These are phyloP conservation scores for Neopestalotiopsis sp. DNA, from an alignment of 2,329 filamentous ascomycete genomes.

Conservation along the genomic window DNA sequence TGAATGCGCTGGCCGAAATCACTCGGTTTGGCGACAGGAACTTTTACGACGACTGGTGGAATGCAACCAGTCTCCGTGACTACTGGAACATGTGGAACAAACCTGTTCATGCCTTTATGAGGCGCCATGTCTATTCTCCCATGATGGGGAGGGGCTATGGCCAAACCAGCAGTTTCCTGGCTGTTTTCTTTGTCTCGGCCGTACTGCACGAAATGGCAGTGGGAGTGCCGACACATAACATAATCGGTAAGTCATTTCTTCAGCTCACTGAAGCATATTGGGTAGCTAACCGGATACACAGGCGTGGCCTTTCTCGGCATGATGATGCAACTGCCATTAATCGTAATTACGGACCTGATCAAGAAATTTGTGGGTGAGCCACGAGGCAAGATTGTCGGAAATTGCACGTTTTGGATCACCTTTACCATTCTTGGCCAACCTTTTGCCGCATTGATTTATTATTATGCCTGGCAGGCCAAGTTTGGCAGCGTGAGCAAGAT, in stretches of 20 bases:
- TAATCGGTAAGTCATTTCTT: constrained; percentile 67
- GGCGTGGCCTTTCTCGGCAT: constrained; percentile 94
- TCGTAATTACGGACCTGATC: constrained; percentile 77
- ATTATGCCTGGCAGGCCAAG: constrained; percentile 98
- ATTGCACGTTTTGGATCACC: constrained; percentile 94
- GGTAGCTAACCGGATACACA: constrained; percentile 33
- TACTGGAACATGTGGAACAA: constrained; percentile 99
- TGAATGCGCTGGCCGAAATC: constrained; percentile 91
- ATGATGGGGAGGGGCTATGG: constrained; percentile 85
- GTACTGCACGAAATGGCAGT: constrained; percentile 91
- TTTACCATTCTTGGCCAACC: constrained; percentile 97
- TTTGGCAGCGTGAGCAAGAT: constrained; percentile 79
- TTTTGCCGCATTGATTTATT: constrained; percentile 89
- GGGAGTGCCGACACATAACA: constrained; percentile 91
- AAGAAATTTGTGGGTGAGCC: constrained; percentile 78
- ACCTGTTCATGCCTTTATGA: constrained; percentile 96
- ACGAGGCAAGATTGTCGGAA: constrained; percentile 77
- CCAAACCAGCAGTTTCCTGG: constrained; percentile 70
- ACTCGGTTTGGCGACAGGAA: constrained; percentile 89
- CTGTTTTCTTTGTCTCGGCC: constrained; percentile 88
- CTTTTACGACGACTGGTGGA: constrained; percentile 99
- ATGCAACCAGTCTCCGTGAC: constrained; percentile 79
- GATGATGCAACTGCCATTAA: constrained; percentile 90
- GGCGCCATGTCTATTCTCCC: constrained; percentile 88
- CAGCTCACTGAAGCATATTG: constrained; percentile 2